A percentile compares a stretch with the other conserved stretches of the same genome.
Evolutionary conservation across 2,329 filamentous ascomycete species (phyloP).

Genomic region (Colletotrichum nymphaeae): DNA sequence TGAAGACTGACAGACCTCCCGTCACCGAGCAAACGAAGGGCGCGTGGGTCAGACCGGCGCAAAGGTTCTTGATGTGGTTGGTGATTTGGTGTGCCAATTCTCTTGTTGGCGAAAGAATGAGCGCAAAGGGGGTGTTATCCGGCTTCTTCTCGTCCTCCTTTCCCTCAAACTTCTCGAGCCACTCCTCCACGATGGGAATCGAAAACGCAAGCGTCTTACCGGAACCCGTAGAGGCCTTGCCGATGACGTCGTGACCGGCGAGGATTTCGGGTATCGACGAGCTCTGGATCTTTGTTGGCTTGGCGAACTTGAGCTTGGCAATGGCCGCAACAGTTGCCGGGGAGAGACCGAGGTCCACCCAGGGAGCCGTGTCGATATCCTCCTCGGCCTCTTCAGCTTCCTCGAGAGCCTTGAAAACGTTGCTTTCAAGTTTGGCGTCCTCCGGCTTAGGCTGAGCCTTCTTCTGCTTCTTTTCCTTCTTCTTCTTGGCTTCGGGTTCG

Average conservation of each 20-base stretch:
- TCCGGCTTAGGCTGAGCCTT: slow-evolving; percentile 44
- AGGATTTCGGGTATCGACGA: slow-evolving; percentile 85
- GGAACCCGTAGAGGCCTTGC: slow-evolving; percentile 95
- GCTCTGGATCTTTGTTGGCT: slow-evolving; percentile 85
- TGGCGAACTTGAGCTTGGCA: slow-evolving; percentile 81
- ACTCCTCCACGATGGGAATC: slow-evolving; percentile 90
- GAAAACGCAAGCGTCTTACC: slow-evolving; percentile 97
- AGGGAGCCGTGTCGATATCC: slow-evolving; percentile 80
- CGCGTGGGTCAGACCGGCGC: slow-evolving; percentile 67
- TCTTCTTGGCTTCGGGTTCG: slow-evolving; percentile 40
- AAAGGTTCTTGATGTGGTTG: slow-evolving; percentile 83
- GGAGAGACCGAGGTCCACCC: slow-evolving; percentile 81
- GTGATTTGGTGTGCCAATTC: slow-evolving; percentile 94
- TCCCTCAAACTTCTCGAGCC: slow-evolving; percentile 62
- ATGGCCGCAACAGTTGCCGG: slow-evolving; percentile 78
- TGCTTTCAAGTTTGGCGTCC: slow-evolving; percentile 55
- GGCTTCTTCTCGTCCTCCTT: slow-evolving; percentile 43
- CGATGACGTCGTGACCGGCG: slow-evolving; percentile 89
- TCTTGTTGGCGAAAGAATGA: slow-evolving; percentile 91
- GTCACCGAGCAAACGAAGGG: slow-evolving; percentile 89
- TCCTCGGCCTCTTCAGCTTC: slow-evolving; percentile 67
- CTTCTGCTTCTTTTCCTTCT: slow-evolving; percentile 46
- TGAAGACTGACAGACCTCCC: slow-evolving; percentile 92
- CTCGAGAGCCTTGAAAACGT: slow-evolving; percentile 68
- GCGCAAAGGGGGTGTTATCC: slow-evolving; percentile 69